Evolutionary conservation across 495 filamentous ascomycete genomes (phyloP), one percentile per base, ranked within the genome.

Genomic region (Amphirosellinia nigrospora): DNA sequence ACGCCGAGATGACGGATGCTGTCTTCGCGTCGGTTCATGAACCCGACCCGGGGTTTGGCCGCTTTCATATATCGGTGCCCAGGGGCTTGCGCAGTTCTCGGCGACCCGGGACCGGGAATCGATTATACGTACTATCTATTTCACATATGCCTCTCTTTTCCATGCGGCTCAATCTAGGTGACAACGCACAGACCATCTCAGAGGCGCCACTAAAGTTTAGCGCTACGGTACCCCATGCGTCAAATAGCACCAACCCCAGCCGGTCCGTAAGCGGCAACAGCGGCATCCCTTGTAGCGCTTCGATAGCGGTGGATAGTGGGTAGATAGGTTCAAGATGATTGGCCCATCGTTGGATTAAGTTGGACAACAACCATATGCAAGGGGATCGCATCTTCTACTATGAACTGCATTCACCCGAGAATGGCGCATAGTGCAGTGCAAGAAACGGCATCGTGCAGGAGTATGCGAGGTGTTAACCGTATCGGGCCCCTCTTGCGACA

Each of bases 91-190:
- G 30, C 34, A 39, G 30, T 19, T 53, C 50, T 53, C 63, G 63
- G 63, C 23, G 63, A 55, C 1, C 23, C 64, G 64, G 38, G 63
- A 48, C 50, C 64, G 64, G 64, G 13, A n/a, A 28, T 15, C 6
- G 46, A 53, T 28, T 28, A 34, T 23, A 30, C 32, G 21, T 38
- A 39, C 34, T 28, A 0, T 21, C 45, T 48, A 19, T 34, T 65
- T 4, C n/a, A 6, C 34, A 53, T 19, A 10, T 50, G 4, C 45
- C 36, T 61, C 34, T 36, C 36, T 41, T 41, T 41, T 15, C 56
- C 58, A 32, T 63, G 60, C 60, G 60, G 60, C 60, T 64, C 43
- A n/a, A 48, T 46, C 41, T 21, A 39, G n/a, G 63, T 65, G 30
- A 16, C 11, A 13, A 50, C 36, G 63, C 63, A 65, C 63, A 65